Conservation (phyloP, 2,329 filamentous ascomycete species). For the Fusarium sp. region DNA sequence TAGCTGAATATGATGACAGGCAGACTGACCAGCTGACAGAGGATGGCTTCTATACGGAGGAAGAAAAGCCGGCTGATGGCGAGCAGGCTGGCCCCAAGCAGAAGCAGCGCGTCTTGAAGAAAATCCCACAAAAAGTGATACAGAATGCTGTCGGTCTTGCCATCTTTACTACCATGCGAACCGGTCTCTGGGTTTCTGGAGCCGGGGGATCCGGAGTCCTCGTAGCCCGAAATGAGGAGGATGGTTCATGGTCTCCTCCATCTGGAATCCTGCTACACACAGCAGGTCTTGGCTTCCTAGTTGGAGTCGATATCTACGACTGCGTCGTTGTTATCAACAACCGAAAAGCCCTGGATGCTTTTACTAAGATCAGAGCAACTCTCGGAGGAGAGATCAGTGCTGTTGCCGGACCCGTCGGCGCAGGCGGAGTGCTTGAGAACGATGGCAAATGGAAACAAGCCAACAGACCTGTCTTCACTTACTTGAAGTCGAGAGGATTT, state of each 20-base stretch:
- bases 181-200: slow-evolving; percentile 71
- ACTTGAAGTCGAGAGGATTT: slow-evolving; percentile 86
- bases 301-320: slow-evolving; percentile 87
- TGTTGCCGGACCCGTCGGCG: slow-evolving; percentile 71
- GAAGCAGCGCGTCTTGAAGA: slow-evolving; percentile 58
- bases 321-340: slow-evolving; percentile 87
- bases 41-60: slow-evolving; percentile 60
- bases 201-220: slow-evolving; percentile 73
- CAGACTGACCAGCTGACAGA: slow-evolving; percentile 43
- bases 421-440: slow-evolving; percentile 76
- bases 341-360: slow-evolving; percentile 75
- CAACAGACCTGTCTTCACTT: slow-evolving; percentile 61
- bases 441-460: slow-evolving; percentile 58
- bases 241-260: slow-evolving; percentile 79
- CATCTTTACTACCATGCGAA: slow-evolving; percentile 75
- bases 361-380: slow-evolving; percentile 76
- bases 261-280: slow-evolving; percentile 84
- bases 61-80: slow-evolving; percentile 34
- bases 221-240: slow-evolving; percentile 63
- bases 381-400: slow-evolving; percentile 81
- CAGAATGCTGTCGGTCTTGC: slow-evolving; percentile 71
- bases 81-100: slow-evolving; percentile 46
- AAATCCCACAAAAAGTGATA: slow-evolving; percentile 66
- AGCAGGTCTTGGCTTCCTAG: slow-evolving; percentile 78
- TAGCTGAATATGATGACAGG: fast-evolving